Conservation (phyloP, 352 stramenopile genomes). For the Phytophthora sansomeana region DNA sequence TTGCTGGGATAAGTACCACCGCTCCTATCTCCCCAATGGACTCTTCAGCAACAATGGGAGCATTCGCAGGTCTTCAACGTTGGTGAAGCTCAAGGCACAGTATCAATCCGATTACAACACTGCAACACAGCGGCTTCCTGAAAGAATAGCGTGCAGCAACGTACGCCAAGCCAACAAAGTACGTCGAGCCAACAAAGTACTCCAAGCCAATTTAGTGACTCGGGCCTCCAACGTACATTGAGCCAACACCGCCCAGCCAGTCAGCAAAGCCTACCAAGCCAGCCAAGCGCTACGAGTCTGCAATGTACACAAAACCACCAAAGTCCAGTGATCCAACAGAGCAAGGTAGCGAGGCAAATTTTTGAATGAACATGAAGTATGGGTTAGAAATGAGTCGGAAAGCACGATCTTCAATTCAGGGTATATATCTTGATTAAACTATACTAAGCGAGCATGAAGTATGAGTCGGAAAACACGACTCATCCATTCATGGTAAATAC, state of each 20-base stretch:
- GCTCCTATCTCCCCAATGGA: not conserved
- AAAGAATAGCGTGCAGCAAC: not conserved
- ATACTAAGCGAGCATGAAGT: too few relatives aligned
- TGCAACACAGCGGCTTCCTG: not conserved
- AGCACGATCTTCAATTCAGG: too few relatives aligned
- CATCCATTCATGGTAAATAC: too few relatives aligned
- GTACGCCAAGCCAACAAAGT: not conserved
- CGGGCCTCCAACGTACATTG: too few relatives aligned
- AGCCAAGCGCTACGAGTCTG: not conserved
- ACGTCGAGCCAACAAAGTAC: too few relatives aligned
- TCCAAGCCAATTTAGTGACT: too few relatives aligned
- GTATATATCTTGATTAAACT: too few relatives aligned
- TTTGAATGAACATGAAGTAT: too few relatives aligned
- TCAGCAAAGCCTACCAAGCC: not conserved
- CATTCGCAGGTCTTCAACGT: not conserved
- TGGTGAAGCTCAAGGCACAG: not conserved
- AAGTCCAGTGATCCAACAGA: not conserved
- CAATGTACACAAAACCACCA: not conserved
- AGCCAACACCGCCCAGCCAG: not conserved
- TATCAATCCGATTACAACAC: not conserved
- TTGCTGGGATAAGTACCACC: conserved; percentile 12
- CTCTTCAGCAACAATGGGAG: conserved; percentile 9
- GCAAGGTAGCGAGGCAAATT: too few relatives aligned
- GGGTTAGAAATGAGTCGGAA: too few relatives aligned
- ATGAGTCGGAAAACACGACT: too few relatives aligned